Base-by-base conservation (phyloP, 176 grass and related monocot genomes). In the Elymus sibiricus region DNA sequence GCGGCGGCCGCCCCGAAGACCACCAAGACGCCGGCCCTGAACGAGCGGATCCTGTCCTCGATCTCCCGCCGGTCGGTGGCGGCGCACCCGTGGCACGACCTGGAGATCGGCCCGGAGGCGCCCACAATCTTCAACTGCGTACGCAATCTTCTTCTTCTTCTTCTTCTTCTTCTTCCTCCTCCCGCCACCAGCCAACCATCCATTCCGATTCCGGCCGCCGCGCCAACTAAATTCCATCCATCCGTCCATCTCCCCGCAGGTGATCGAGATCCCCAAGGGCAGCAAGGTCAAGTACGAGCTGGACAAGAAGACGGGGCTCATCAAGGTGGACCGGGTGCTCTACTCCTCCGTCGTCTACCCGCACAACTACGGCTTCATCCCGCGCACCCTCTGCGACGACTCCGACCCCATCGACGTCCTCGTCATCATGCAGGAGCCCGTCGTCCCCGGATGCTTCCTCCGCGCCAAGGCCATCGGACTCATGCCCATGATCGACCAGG, bases 281-380 rank as follows among this genome's bases (percentile, higher is more conserved):
- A 95, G 91, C 84, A 98, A 98, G 78, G 93, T 98, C 24, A 98
- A 98, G 70, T 98, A 98, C 70, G 96, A 98, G 77, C 88, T 98
- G 79, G 96, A 98, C 90, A 98, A 98, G 88, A 98, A 95, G 90
- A 98, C 93, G 25, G 93, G 96, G 26, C 82, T 95, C 56, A 95
- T 98, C 46, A 98, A 95, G 90, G 96, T 98, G 9, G 96, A 98
- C 82, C 96, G 93, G 11, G 90, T 98, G n/a, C 88, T 98, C n/a
- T 98, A 95, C 62, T 98, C 96, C 37, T 98, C 96, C 14, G 93
- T 95, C 25, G 93, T 98, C 55, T 98, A 98, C 64, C 96, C 93
- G 34, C 96, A 98, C 84, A 98, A 95, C 67, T 98, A 98, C 64
- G 96, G 96, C 17, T 98, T 98, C 83, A 94, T 98, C 85, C 96